These are phyloP conservation scores for Pseudohyphozyma bogoriensis DNA, from an alignment of 768 basidiomycete species.

Conservation along the genomic window DNA sequence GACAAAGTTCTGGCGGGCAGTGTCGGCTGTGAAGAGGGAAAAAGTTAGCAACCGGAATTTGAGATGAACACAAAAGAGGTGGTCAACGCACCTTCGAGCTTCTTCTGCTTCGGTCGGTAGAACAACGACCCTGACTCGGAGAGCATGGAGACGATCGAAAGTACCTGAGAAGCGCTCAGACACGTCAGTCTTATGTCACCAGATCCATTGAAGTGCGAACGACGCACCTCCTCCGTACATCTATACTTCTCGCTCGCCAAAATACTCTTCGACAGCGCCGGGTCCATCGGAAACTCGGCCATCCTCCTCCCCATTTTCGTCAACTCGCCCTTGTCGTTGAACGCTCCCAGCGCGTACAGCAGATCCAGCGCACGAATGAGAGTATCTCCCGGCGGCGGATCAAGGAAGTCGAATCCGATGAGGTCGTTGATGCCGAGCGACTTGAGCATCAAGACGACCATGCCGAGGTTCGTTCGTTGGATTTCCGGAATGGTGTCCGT, in stretches of 20 bases:
- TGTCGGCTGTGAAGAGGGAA: constrained; percentile 67
- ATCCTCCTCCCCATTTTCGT: constrained; percentile 94
- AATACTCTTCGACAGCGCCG: constrained; percentile 92
- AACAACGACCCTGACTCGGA: constrained; percentile 90
- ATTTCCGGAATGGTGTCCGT: constrained; percentile 98
- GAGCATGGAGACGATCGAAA: constrained; percentile 95
- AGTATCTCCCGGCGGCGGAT: constrained; percentile 94
- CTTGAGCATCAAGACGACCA: constrained; percentile 89
- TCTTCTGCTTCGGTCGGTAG: constrained; percentile 97
- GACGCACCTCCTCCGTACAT: constrained; percentile 85
- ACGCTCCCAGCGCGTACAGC: constrained; percentile 85
- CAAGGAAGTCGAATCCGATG: constrained; percentile 96
- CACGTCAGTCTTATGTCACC: not conserved
- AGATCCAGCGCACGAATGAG: constrained; percentile 89
- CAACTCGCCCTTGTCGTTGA: constrained; percentile 91
- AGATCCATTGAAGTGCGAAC: not conserved
- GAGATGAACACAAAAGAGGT: too few relatives aligned
- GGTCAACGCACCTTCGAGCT: constrained; percentile 39
- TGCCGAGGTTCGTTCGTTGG: constrained; percentile 93
- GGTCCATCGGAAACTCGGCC: constrained; percentile 90
- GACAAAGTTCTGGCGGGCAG: constrained; percentile 93
- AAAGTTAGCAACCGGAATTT: not conserved
- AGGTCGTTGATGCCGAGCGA: constrained; percentile 97
- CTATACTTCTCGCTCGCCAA: constrained; percentile 87
- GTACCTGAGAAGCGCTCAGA: constrained; percentile 47